phyloP scores from a whole-genome alignment of 495 filamentous ascomycete genomes.

The Astrothelium subdiscretum region DNA sequence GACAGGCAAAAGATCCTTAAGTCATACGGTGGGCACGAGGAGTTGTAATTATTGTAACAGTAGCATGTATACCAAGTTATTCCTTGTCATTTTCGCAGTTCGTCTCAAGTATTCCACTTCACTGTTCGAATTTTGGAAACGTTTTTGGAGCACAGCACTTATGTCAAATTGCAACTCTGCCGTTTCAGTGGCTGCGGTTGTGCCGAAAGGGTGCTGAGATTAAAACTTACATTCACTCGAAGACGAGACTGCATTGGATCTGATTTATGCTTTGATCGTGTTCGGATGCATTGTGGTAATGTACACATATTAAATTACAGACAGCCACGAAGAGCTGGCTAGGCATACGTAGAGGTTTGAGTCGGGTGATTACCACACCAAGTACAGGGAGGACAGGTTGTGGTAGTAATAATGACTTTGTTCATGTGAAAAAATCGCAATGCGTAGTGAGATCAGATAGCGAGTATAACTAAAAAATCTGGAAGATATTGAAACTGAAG shows the following conservation, averaged over 20 bases:
- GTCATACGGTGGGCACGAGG: background rate
- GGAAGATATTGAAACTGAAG: no score
- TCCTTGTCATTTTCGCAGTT: background rate
- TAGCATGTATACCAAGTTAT: background rate
- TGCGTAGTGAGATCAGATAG: no score
- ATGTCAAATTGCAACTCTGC: slow-evolving; percentile 98
- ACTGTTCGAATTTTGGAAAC: no score
- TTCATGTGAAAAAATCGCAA: no score
- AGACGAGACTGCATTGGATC: slow-evolving; percentile 17
- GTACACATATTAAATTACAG: background rate
- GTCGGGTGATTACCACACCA: no score
- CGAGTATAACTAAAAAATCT: no score
- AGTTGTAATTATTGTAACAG: slow-evolving; percentile 2
- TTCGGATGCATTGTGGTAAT: background rate
- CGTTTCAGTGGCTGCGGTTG: slow-evolving; percentile 71
- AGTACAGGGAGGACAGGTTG: no score
- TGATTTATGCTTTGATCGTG: background rate
- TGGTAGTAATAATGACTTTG: no score
- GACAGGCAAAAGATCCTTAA: background rate
- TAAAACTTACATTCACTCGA: slow-evolving; percentile 21
- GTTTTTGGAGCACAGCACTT: slow-evolving; percentile 54
- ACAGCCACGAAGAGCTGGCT: no score
- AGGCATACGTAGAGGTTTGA: no score
- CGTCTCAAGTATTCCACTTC: no score
- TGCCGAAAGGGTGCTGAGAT: slow-evolving; percentile 81